Conservation (phyloP, 768 basidiomycete species). For the Calocera viscosa region DNA sequence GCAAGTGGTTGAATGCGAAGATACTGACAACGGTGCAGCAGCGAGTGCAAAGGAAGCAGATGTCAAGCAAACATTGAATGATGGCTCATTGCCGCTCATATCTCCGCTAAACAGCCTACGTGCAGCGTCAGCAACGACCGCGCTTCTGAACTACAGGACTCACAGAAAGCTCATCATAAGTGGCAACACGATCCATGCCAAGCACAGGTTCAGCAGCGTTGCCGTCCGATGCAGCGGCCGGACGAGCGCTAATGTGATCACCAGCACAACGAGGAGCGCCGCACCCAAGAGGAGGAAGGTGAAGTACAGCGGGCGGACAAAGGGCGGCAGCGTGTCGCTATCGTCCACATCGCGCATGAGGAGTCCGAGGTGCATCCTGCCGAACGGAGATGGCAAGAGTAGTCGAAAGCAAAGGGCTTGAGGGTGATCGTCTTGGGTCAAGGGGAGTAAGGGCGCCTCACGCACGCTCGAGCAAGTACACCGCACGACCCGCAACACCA, state of each 20-base stretch:
- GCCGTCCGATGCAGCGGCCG: neutral
- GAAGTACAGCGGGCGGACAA: conserved; percentile 1
- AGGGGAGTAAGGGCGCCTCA: too few species aligned
- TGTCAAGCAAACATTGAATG: neutral
- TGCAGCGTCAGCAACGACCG: neutral
- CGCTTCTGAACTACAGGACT: neutral
- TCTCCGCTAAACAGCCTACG: neutral
- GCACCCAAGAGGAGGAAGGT: neutral
- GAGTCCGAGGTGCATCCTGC: too few species aligned
- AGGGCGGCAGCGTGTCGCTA: too few species aligned
- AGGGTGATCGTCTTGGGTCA: too few species aligned
- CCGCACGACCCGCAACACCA: too few species aligned
- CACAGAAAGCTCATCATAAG: neutral
- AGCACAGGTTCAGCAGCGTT: neutral
- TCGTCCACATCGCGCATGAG: too few species aligned
- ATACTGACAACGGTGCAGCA: neutral
- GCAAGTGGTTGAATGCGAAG: neutral
- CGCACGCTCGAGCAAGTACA: too few species aligned
- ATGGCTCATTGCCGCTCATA: neutral
- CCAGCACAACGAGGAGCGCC: neutral
- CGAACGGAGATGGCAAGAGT: too few species aligned
- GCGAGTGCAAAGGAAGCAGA: neutral
- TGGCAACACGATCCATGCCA: neutral
- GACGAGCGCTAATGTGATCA: neutral
- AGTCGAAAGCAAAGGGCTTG: too few species aligned